Conservation (phyloP, 179 eudicot species). For the Patellifolia procumbens region DNA sequence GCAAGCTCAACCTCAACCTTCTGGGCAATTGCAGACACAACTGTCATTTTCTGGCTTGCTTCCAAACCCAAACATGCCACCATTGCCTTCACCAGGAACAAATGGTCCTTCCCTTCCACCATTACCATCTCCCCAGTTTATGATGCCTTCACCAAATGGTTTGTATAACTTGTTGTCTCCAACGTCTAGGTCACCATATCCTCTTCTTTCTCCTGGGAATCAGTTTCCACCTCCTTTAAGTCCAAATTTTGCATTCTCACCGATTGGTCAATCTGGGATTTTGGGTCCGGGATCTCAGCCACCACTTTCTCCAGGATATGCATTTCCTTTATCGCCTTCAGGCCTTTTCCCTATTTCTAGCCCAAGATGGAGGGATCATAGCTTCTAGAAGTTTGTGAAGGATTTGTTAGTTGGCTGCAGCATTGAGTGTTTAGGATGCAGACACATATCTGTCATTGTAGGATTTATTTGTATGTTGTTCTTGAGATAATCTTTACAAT, state of each 20-base stretch:
- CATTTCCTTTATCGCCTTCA: conserved; percentile 73
- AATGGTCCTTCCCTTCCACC: conserved; percentile 48
- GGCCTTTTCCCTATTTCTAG: conserved; percentile 72
- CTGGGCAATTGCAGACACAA: conserved; percentile 28
- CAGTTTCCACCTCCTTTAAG: conserved; percentile 78
- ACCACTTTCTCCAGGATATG: conserved; percentile 72
- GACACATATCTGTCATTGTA: conserved; percentile 26
- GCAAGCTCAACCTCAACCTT: conserved; percentile 31
- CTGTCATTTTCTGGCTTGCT: conserved; percentile 45
- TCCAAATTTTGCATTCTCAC: conserved; percentile 74
- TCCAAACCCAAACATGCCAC: conserved; percentile 46
- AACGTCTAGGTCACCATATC: conserved; percentile 68
- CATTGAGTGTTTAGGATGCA: conserved; percentile 16
- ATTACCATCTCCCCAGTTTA: conserved; percentile 41
- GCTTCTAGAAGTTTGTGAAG: conserved; percentile 5
- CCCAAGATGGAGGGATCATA: conserved; percentile 84
- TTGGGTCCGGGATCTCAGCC: conserved; percentile 77
- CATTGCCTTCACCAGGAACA: conserved; percentile 45
- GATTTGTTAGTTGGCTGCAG: conserved; percentile 8
- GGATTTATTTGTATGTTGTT: conserved; percentile 19
- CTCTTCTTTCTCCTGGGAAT: conserved; percentile 79
- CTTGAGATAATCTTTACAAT: conserved; percentile 30
- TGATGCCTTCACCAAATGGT: conserved; percentile 71
- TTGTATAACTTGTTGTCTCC: conserved; percentile 65
- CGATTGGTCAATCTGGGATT: conserved; percentile 66